These are phyloP conservation scores for Pseudogymnoascus sp. DNA, from an alignment of 2,329 filamentous ascomycete genomes.

Conservation along the genomic window DNA sequence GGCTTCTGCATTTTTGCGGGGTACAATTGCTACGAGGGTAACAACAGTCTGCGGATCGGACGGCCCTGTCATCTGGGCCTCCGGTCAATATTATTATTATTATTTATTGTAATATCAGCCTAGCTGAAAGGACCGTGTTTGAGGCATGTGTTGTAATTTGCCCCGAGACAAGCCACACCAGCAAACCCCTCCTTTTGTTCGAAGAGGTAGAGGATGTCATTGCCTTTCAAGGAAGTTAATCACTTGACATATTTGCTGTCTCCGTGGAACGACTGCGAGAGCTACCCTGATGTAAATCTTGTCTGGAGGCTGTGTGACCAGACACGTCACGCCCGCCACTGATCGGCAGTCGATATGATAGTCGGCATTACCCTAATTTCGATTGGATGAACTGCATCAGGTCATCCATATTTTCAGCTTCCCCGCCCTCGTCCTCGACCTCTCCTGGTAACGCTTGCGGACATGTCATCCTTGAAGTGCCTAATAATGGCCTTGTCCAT, in stretches of 20 bases:
- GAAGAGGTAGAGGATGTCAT: neutral
- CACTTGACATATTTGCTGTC: neutral
- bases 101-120: neutral
- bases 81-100: neutral
- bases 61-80: neutral
- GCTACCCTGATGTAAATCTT: neutral
- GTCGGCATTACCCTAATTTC: neutral
- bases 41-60: conserved; percentile 9
- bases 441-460: conserved; percentile 11
- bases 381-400: neutral
- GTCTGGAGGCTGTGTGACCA: neutral
- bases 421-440: neutral
- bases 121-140: neutral
- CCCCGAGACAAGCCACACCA: neutral
- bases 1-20: conserved; percentile 4
- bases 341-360: neutral
- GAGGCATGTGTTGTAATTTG: neutral
- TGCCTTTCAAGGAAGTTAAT: neutral
- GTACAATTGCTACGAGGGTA: neutral
- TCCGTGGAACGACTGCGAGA: neutral
- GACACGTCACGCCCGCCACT: conserved; percentile 7
- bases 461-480: conserved; percentile 31
- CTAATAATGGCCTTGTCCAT: conserved; percentile 43
- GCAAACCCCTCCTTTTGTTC: neutral
- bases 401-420: neutral